Base-by-base conservation (phyloP, 306 rosid genomes). In the Myrica gale region DNA sequence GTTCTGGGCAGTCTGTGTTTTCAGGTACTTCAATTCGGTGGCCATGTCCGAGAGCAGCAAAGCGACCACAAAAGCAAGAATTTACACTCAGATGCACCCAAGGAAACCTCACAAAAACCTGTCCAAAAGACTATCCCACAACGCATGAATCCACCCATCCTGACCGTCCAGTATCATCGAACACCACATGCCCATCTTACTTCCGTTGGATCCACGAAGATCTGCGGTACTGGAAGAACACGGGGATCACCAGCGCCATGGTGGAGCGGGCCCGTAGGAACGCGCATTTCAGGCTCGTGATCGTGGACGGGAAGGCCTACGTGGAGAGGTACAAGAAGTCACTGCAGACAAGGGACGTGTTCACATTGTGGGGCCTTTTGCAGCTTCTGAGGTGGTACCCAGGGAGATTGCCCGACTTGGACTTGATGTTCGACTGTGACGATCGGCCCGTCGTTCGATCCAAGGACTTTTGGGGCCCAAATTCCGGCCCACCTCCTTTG, bases 121-220 rank as follows among this genome's bases (percentile, higher is more conserved):
- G 93, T 76, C 82, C 87, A 15, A 78, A 72, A 50, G 81, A 78
- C 72, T 87, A 57, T 21, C 63, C 63, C 39, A 57, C 63, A 9
- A 57, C 3, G 11, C 63, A 17, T 21, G 17, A 87, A 52, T 88
- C 90, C 1, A 86, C 75, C 2, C 78, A 82, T 73, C 81, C 39
- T 15, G 68, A 50, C 81, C 78, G 48, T 72, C 71, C 84, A 81
- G 10, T 82, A 76, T 20, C 60, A 6, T 26, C 55, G 4, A 76
- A 51, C 53, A 21, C 3, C 7, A 84, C 80, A 12, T 93, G 96
- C 65, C 98, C 98, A 1, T 51, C 89, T 9, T 78, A 87, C 87
- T 93, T 91, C 80, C 83, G 86, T 21, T 93, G 90, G 87, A 93
- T 93, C 87, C 92, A 91, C 19, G 93, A 93, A 80, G 98, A 93